Evolutionary conservation across 306 rosid species (phyloP), one percentile per base, ranked within the genome.

Genomic region (Ormosia emarginata): DNA sequence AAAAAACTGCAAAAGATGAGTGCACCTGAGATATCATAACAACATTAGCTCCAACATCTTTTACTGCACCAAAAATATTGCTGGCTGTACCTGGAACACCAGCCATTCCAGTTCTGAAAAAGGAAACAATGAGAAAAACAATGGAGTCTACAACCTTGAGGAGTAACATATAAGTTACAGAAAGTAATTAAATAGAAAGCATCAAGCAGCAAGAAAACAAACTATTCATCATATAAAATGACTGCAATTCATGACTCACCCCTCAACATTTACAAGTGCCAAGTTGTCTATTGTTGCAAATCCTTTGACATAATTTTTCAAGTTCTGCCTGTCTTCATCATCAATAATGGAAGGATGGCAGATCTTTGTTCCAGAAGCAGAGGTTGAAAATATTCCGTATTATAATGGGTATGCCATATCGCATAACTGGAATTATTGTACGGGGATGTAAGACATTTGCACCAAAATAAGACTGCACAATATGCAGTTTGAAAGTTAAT

Each of bases 401-500:
- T 80, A 92, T 80, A 68, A 95, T 95, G 41, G 99, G 98, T 81
- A 95, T 93, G 81, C 85, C 90, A 89, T 90, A 88, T 73, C 79
- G 88, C 97, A 93, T 95, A 74, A 95, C 99, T 67, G 99, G 99
- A 82, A 95, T 91, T 77, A 95, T 95, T 83, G 98, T 93, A 61
- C 97, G 97, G 55, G 99, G 99, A 80, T 95, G 99, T 84, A 95
- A 91, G 71, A 95, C 99, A 90, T 95, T 95, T 79, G 99, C 99
- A 82, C 99, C 99, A 87, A 95, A 95, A 86, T 93, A 95, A 82
- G 99, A 95, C 99, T 95, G 92, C 88, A 89, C 62, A 75, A 49
- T 13, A 68, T 68, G 56, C 43, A 65, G 55, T 61, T 84, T 69
- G 67, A 49, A 61, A 79, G 84, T 88, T 77, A 90, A 67, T 77